Base-by-base conservation (phyloP, 2,329 filamentous ascomycete species). In the Xylariaceae sp. region DNA sequence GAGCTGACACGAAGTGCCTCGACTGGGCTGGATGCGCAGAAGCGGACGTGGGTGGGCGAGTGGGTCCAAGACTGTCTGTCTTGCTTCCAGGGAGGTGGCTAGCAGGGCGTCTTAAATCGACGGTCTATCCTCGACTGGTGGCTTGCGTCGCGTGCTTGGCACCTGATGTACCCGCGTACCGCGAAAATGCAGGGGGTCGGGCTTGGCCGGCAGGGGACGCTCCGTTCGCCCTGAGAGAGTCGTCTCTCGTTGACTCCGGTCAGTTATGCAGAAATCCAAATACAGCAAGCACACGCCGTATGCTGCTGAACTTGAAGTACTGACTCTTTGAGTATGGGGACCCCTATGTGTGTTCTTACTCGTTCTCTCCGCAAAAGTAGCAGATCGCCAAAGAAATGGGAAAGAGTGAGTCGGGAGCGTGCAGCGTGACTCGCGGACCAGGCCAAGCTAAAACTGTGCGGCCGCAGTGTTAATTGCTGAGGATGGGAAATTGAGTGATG, bases 1-100 rank as follows among this genome's bases (percentile, higher is more conserved):
- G 53, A 54, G 63, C 61, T 65, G 63, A 66, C 62, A 60, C 62
- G 57, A 58, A 58, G 57, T 60, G 63, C 60, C 61, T 63, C 49
- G 57, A 48, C 60, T 60, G 54, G 60, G 57, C 53, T 50, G 54
- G 49, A 50, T 55, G 51, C 42, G 51, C 42, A 53, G 13, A 54
- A 28, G 22, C 7, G 22, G 22, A 28, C 22, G 22, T 28, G 22
- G 50, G 54, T 45, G 54, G 43, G 50, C 58, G 45, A 53, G 53
- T 55, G 61, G 60, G 54, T 40, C 19, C 22, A 28, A 28, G 45
- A 47, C 53, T 51, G 31, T 50, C 18, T 49, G 42, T 56, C 46
- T 45, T 33, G 45, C 48, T 16, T 45, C 48, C 52, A 48, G 48
- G 50, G 50, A 52, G 54, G 56, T 59, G 56, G 57, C 54, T 59